Conservation (phyloP, 805 yeast genomes). For the Pichia exigua region DNA sequence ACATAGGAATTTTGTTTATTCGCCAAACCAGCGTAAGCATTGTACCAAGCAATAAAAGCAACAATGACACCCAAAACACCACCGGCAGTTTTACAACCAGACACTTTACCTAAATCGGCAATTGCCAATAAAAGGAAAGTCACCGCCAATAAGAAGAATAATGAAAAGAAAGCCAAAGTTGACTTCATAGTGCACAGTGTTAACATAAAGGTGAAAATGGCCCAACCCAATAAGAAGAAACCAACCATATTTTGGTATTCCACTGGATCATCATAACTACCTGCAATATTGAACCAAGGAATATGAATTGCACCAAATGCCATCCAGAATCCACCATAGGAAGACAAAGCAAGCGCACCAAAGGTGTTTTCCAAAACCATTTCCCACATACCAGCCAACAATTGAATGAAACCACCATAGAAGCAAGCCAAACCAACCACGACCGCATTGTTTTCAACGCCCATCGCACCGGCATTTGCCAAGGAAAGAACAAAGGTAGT, state of each 20-base stretch:
- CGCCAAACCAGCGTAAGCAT: conserved; percentile 64
- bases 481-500: conserved; percentile 60
- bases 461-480: conserved; percentile 59
- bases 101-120: conserved; percentile 43
- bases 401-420: conserved; percentile 67
- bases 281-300: conserved; percentile 51
- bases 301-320: conserved; percentile 58
- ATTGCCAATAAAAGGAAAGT: conserved; percentile 46
- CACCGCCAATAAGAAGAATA: conserved; percentile 45
- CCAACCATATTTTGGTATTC: conserved; percentile 48
- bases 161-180: conserved; percentile 43
- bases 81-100: conserved; percentile 40
- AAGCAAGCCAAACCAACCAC: conserved; percentile 61
- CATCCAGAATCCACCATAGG: conserved; percentile 74
- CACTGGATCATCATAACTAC: conserved; percentile 37
- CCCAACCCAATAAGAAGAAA: conserved; percentile 55
- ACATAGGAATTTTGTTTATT: conserved; percentile 57
- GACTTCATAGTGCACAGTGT: conserved; percentile 50
- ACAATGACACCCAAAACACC: conserved; percentile 60
- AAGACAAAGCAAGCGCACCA: conserved; percentile 57
- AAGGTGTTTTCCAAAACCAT: conserved; percentile 69
- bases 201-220: conserved; percentile 53
- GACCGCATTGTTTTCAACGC: conserved; percentile 51
- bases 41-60: conserved; percentile 59
- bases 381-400: conserved; percentile 70